phyloP scores from a whole-genome alignment of 2,329 filamentous ascomycete genomes.

The Fusarium pseudonygamai region DNA sequence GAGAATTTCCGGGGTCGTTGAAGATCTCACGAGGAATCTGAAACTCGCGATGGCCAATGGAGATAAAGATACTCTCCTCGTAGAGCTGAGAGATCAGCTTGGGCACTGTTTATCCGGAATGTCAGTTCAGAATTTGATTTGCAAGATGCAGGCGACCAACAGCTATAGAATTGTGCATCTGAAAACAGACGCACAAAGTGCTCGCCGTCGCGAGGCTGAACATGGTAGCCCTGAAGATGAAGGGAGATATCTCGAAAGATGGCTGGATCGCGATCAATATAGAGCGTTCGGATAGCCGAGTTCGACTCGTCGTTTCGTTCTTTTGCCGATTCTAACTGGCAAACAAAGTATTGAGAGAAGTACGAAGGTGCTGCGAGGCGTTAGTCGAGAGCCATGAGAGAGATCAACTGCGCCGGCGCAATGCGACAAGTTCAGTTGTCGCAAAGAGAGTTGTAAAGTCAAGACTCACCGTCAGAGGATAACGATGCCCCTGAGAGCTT shows the following conservation, averaged over 20 bases:
- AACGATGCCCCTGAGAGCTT: constrained; percentile 78
- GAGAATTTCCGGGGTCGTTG: constrained; percentile 84
- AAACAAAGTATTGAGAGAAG: constrained; percentile 92
- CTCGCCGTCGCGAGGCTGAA: constrained; percentile 80
- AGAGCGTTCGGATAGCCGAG: constrained; percentile 76
- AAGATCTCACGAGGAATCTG: constrained; percentile 91
- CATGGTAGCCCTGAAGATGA: constrained; percentile 92
- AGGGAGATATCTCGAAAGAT: constrained; percentile 91
- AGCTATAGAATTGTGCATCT: constrained; percentile 92
- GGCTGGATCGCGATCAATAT: constrained; percentile 91
- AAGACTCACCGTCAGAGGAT: constrained; percentile 72
- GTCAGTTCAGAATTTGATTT: neutral
- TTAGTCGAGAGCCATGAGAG: constrained; percentile 9
- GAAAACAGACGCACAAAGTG: constrained; percentile 94
- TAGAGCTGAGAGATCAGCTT: constrained; percentile 91
- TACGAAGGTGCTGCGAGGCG: constrained; percentile 81
- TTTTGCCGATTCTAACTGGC: constrained; percentile 75
- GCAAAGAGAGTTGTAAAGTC: neutral
- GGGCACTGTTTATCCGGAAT: constrained; percentile 67
- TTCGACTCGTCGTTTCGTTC: constrained; percentile 64
- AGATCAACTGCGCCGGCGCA: neutral
- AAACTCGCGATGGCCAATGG: constrained; percentile 87
- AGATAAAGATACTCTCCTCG: constrained; percentile 90
- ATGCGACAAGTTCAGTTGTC: neutral
- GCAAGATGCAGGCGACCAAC: constrained; percentile 59